Percentiles rank a stretch among this genome's conserved stretches.
phyloP scores from a whole-genome alignment of 805 yeast genomes.

The Zygoascus ofunaensis region DNA sequence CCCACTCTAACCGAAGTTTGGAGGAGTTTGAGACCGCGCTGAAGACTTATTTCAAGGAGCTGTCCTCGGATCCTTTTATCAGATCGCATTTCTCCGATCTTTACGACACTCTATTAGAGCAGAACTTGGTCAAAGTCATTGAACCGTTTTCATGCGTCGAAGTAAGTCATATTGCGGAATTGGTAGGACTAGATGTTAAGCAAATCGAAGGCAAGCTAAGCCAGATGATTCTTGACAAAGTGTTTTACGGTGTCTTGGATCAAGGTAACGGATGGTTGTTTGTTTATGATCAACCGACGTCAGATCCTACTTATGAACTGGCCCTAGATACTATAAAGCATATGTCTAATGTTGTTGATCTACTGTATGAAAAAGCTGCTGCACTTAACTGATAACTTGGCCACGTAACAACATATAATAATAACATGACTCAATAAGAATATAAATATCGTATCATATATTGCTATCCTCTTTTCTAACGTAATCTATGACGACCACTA shows the following conservation, averaged over 20 bases:
- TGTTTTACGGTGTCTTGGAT: slow-evolving; percentile 92
- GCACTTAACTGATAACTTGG: slow-evolving; percentile 60
- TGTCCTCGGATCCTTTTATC: slow-evolving; percentile 78
- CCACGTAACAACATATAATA: too few relatives aligned
- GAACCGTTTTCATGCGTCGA: slow-evolving; percentile 98
- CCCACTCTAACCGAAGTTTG: slow-evolving; percentile 81
- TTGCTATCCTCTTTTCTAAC: too few relatives aligned
- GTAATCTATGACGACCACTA: too few relatives aligned
- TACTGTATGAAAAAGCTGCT: slow-evolving; percentile 88
- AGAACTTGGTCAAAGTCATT: slow-evolving; percentile 85
- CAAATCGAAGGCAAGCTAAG: slow-evolving; percentile 91
- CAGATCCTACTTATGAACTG: slow-evolving; percentile 81
- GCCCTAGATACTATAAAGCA: slow-evolving; percentile 79
- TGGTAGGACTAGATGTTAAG: slow-evolving; percentile 76
- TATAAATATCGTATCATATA: too few relatives aligned
- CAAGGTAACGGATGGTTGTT: slow-evolving; percentile 98
- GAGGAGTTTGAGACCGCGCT: slow-evolving; percentile 85
- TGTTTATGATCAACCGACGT: slow-evolving; percentile 79
- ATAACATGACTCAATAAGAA: too few relatives aligned
- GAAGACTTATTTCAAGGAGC: slow-evolving; percentile 54
- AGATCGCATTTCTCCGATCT: slow-evolving; percentile 87
- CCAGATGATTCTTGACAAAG: slow-evolving; percentile 92
- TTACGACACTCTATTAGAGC: slow-evolving; percentile 87
- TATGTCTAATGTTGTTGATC: slow-evolving; percentile 80
- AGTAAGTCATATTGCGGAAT: slow-evolving; percentile 73